phyloP scores from a whole-genome alignment of 345 rosid species.

The Turnera subulata region DNA sequence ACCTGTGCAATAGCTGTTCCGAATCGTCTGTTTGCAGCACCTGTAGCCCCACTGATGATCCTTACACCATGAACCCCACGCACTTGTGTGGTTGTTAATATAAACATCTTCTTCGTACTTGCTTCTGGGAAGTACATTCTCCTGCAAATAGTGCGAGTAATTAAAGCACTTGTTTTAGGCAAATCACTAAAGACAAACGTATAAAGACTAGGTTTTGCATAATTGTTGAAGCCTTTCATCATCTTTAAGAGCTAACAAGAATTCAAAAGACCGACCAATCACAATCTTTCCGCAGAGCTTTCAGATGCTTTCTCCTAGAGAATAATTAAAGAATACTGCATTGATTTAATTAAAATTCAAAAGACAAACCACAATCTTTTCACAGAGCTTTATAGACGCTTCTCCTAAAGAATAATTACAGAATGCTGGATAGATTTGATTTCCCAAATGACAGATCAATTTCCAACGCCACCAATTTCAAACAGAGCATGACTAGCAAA shows the following conservation, averaged over 20 bases:
- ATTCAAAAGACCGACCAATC: too few relatives aligned
- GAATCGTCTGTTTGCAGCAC: constrained; percentile 67
- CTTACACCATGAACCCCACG: constrained; percentile 96
- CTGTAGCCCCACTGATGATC: constrained; percentile 85
- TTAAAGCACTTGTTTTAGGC: constrained; percentile 1
- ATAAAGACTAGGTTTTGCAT: neutral
- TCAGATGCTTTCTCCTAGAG: too few relatives aligned
- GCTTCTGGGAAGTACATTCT: constrained; percentile 48
- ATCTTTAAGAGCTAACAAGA: neutral
- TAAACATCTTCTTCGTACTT: constrained; percentile 59
- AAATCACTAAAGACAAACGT: too few relatives aligned
- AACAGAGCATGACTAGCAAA: neutral
- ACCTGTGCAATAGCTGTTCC: constrained; percentile 82
- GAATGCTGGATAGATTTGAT: too few relatives aligned
- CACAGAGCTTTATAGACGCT: too few relatives aligned
- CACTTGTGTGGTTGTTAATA: constrained; percentile 62
- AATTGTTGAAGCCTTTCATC: neutral
- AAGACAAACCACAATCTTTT: too few relatives aligned
- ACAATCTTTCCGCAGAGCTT: too few relatives aligned
- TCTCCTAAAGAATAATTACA: too few relatives aligned
- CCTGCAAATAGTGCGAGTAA: constrained; percentile 26
- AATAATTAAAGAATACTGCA: too few relatives aligned
- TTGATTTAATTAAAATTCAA: too few relatives aligned
- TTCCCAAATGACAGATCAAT: too few relatives aligned
- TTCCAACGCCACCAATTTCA: too few relatives aligned